Percentiles rank a stretch among this genome's conserved stretches.
These are phyloP conservation scores for Chimonanthus salicifolius DNA, from an alignment of 164 flowering plant species.

Conservation along the genomic window DNA sequence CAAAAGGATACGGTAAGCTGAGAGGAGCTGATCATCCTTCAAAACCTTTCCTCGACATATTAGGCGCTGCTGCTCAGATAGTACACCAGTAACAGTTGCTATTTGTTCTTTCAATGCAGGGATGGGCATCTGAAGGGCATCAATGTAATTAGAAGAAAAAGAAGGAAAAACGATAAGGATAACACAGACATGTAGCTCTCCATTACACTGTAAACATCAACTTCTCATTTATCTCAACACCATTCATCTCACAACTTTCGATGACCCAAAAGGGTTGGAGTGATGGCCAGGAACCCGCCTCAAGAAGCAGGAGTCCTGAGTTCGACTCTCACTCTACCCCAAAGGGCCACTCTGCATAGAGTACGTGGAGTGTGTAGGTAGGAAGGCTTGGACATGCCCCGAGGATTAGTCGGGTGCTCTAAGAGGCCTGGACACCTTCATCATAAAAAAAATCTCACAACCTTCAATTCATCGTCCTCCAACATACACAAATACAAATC, in stretches of 20 bases:
- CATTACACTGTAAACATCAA: neutral
- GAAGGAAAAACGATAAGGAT: neutral
- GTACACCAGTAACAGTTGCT: constrained; percentile 76
- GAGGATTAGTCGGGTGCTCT: too few relatives aligned
- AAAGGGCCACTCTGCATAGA: too few relatives aligned
- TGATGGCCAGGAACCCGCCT: too few relatives aligned
- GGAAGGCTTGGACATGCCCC: too few relatives aligned
- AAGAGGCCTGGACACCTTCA: too few relatives aligned
- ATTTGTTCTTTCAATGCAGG: constrained; percentile 88
- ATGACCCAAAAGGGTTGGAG: too few relatives aligned
- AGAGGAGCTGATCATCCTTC: constrained; percentile 93
- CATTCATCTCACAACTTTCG: neutral
- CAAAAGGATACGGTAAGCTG: constrained; percentile 92
- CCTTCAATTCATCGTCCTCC: too few relatives aligned
- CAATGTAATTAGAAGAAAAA: neutral
- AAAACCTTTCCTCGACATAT: constrained; percentile 94
- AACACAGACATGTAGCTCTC: neutral
- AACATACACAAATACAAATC: too few relatives aligned
- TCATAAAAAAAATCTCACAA: too few relatives aligned
- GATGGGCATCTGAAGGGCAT: constrained; percentile 64
- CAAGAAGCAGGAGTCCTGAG: too few relatives aligned
- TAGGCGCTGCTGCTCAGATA: constrained; percentile 83
- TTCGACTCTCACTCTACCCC: too few relatives aligned
- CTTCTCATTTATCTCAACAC: neutral
- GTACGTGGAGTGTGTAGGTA: too few relatives aligned